Base-by-base conservation (phyloP, 2,329 filamentous ascomycete genomes). In the Microascus cirrosus region DNA sequence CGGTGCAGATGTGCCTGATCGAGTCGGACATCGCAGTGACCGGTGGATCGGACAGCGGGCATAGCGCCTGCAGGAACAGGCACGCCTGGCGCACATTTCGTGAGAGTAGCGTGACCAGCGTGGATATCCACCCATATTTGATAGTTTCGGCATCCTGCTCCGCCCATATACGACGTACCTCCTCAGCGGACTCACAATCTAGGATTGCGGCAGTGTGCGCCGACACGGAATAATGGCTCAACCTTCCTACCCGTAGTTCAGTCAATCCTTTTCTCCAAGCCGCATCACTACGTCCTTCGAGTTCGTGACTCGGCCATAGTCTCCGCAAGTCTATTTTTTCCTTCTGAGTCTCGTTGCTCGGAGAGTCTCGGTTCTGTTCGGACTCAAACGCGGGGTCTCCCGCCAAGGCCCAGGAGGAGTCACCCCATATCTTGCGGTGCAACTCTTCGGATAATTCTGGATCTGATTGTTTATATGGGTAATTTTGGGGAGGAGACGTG, bases 1-100 rank as follows among this genome's bases (percentile, higher is more conserved):
- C 10, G 13, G 45, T 24, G 28, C 39, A 52, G n/a, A 57, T 48
- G 25, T 52, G 42, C 48, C 25, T 32, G 24, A 57, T 42, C 28
- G 45, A 57, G 39, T 57, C 55, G 15, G 32, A 28, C n/a, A 57
- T 22, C 5, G 45, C 39, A 20, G 25, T 39, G 6, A 35, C 25
- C n/a, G 45, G 39, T 5, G 52, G 50, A 10, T 54, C 7, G n/a
- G 51, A 58, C 12, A 22, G 51, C 11, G 56, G 20, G 7, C 56
- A 59, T 5, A 57, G 58, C 12, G 60, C 60, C 28, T 60, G 58
- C 3, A 62, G 48, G 36, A 62, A 61, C 58, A 61, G 42, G 11
- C 55, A 53, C 8, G 58, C 61, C 50, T 53, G 54, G 11, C 35
- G 50, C 1, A 42, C n/a, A n/a, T 59, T 28, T 20, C n/a, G 34